Evolutionary conservation across 1,139 yeast genomes (phyloP).

Genomic region (Debaryomyces fabryi): DNA sequence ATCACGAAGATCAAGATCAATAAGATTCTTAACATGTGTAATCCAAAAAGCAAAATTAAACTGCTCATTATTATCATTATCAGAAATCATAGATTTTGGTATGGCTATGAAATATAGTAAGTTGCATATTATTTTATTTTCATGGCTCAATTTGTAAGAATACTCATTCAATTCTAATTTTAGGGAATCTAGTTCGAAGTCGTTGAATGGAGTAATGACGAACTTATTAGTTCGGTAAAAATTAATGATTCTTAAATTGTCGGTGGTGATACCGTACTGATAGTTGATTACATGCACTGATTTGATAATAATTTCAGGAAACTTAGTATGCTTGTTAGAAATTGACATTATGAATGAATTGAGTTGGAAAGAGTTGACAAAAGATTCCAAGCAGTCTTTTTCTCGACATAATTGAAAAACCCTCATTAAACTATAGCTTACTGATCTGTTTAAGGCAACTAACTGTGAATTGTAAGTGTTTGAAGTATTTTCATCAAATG

Average conservation of each 20-base stretch:
- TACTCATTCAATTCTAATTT: conserved; percentile 5
- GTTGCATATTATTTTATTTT: conserved; percentile 1
- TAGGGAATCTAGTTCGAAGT: conserved; percentile 15
- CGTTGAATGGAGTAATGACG: conserved; percentile 22
- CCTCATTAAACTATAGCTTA: conserved; percentile 28
- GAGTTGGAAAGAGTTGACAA: conserved; percentile 19
- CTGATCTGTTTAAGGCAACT: conserved; percentile 20
- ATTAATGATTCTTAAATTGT: conserved; percentile 17
- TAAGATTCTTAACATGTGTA: conserved; percentile 17
- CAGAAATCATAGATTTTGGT: conserved; percentile 1
- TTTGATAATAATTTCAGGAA: conserved; percentile 19
- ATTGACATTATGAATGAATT: conserved; percentile 10
- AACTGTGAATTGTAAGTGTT: conserved; percentile 9
- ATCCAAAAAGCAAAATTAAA: conserved; percentile 27
- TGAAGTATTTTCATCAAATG: conserved; percentile 13
- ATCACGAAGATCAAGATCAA: conserved; percentile 4
- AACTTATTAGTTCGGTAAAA: conserved; percentile 17
- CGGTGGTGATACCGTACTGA: conserved; percentile 14
- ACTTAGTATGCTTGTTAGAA: conserved; percentile 6
- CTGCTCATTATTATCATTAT: neutral
- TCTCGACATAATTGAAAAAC: conserved; percentile 24
- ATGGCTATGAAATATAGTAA: conserved; percentile 8
- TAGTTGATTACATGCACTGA: conserved; percentile 25
- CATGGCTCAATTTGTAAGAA: neutral
- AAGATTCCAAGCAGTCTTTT: conserved; percentile 21